These are phyloP conservation scores for Daldinia eschscholtzii DNA, from an alignment of 2,329 filamentous ascomycete genomes.

Conservation along the genomic window DNA sequence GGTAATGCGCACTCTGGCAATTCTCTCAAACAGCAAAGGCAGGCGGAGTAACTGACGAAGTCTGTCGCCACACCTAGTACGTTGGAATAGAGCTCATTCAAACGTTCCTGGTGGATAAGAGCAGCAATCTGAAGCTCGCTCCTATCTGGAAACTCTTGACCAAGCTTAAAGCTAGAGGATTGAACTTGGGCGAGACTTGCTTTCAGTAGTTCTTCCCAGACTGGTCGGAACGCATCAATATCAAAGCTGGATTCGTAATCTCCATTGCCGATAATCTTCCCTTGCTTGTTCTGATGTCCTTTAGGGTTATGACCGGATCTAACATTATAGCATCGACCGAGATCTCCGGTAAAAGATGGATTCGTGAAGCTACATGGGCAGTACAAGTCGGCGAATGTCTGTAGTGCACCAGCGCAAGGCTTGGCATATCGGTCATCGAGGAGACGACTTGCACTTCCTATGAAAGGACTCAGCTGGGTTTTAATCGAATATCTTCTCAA, in stretches of 20 bases:
- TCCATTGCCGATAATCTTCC: conserved; percentile 53
- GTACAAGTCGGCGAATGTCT: conserved; percentile 51
- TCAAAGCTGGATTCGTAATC: conserved; percentile 51
- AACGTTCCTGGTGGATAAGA: conserved; percentile 49
- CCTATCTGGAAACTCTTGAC: conserved; percentile 49
- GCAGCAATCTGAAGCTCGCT: conserved; percentile 51
- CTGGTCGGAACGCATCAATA: conserved; percentile 42
- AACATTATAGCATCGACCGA: conserved; percentile 52
- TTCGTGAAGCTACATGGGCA: conserved; percentile 51
- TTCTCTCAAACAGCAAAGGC: conserved; percentile 52
- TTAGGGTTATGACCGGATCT: conserved; percentile 52
- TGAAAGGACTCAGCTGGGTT: too few relatives aligned
- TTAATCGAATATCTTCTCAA: too few relatives aligned
- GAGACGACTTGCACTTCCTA: conserved; percentile 51
- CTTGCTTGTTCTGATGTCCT: conserved; percentile 52
- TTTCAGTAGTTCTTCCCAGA: conserved; percentile 50
- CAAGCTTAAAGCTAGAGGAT: conserved; percentile 47
- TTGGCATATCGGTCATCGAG: conserved; percentile 51
- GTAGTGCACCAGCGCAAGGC: conserved; percentile 49
- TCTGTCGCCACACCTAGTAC: conserved; percentile 47
- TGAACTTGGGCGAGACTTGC: conserved; percentile 49
- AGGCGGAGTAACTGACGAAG: conserved; percentile 52
- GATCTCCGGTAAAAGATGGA: conserved; percentile 43
- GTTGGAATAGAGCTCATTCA: conserved; percentile 52
- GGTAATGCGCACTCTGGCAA: conserved; percentile 52